phyloP scores from a whole-genome alignment of 1,284 basidiomycete genomes.

The Apiotrichum sp. region DNA sequence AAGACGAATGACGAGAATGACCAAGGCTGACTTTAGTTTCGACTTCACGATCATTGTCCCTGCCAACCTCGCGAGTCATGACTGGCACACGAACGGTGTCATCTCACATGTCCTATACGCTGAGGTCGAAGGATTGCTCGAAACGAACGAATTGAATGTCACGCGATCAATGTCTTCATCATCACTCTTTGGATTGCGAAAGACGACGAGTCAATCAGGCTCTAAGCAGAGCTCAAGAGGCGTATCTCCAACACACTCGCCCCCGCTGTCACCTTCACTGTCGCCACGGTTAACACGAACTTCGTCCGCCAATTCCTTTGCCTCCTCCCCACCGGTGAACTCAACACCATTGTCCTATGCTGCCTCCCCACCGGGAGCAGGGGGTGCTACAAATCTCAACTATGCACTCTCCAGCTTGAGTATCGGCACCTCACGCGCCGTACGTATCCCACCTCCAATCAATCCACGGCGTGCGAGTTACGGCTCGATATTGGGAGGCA shows the following conservation, averaged over 20 bases:
- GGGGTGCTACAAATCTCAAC: no score
- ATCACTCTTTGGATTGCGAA: constrained; percentile 11
- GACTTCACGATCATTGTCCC: constrained; percentile 23
- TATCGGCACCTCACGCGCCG: background rate
- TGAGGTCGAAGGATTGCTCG: constrained; percentile 23
- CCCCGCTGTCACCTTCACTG: background rate
- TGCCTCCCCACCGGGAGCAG: no score
- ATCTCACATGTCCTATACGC: constrained; percentile 24
- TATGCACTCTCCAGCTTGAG: no score
- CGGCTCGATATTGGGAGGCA: no score
- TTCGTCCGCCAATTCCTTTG: background rate
- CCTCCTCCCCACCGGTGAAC: background rate
- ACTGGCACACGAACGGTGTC: constrained; percentile 28
- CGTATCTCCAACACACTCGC: background rate
- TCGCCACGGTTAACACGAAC: background rate
- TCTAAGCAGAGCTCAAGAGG: background rate
- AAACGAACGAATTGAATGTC: background rate
- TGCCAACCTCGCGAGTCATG: constrained; percentile 24
- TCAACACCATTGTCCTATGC: no score
- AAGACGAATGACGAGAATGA: background rate
- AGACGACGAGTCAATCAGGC: background rate
- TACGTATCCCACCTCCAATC: background rate
- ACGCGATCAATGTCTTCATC: background rate
- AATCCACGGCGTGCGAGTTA: background rate
- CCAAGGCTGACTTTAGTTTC: constrained; percentile 1